Conservation (phyloP, 768 basidiomycete genomes). For the Suillus bovinus region DNA sequence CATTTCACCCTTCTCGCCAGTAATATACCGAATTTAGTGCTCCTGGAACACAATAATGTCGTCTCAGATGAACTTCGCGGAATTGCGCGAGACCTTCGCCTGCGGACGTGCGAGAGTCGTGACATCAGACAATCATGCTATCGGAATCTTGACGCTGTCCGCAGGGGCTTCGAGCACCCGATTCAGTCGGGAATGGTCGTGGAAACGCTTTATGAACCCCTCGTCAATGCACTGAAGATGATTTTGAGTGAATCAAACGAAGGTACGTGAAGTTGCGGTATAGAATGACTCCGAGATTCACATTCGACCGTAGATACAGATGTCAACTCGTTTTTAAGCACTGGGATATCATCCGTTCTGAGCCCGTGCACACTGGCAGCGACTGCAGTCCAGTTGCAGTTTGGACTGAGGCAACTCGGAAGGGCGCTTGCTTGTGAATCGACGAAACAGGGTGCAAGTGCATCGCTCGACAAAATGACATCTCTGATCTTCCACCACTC, state of each 20-base stretch:
- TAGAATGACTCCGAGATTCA: conserved; percentile 6
- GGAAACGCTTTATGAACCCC: conserved; percentile 56
- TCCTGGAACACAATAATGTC: conserved; percentile 61
- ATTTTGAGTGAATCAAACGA: conserved; percentile 65
- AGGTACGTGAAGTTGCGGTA: conserved; percentile 38
- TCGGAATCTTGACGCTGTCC: conserved; percentile 69
- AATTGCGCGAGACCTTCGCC: conserved; percentile 53
- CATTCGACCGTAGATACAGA: conserved; percentile 35
- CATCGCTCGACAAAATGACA: conserved; percentile 65
- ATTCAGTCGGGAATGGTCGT: conserved; percentile 49
- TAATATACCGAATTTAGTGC: conserved; percentile 68
- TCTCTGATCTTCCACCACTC: conserved; percentile 69
- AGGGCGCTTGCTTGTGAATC: conserved; percentile 62
- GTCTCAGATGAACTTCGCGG: conserved; percentile 51
- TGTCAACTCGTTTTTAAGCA: conserved; percentile 50
- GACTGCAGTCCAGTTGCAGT: conserved; percentile 76
- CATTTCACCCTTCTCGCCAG: conserved; percentile 65
- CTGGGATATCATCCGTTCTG: conserved; percentile 64
- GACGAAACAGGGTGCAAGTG: conserved; percentile 50
- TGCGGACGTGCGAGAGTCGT: conserved; percentile 56
- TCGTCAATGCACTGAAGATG: conserved; percentile 65
- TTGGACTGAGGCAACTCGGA: conserved; percentile 73
- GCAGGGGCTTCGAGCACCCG: conserved; percentile 66
- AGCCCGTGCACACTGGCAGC: conserved; percentile 86
- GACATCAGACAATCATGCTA: conserved; percentile 79